These are phyloP conservation scores for Suillus tomentosus DNA, from an alignment of 768 basidiomycete genomes.

Conservation along the genomic window DNA sequence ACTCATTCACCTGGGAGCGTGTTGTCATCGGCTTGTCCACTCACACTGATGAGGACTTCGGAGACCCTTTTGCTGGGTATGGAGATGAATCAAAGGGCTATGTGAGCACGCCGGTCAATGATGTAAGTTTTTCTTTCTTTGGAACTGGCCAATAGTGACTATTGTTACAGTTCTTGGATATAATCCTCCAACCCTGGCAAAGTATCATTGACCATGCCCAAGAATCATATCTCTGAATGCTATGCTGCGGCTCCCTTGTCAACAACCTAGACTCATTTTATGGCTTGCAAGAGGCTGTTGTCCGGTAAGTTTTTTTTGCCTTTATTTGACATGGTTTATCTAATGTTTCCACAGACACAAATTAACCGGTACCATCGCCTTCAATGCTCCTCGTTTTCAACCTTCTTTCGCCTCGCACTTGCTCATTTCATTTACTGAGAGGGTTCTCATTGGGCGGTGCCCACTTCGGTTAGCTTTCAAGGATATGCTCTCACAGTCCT, in stretches of 20 bases:
- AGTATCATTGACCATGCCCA: background rate
- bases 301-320: background rate
- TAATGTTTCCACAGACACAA: background rate
- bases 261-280: background rate
- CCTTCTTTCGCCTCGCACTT: background rate
- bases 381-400: background rate
- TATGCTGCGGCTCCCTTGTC: background rate
- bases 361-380: background rate
- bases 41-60: background rate
- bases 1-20: background rate
- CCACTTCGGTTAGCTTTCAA: background rate
- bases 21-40: background rate
- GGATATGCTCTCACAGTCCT: background rate
- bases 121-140: background rate
- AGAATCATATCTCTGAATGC: background rate
- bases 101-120: background rate
- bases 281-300: background rate
- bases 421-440: background rate
- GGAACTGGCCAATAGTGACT: background rate
- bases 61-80: background rate
- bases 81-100: background rate
- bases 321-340: background rate
- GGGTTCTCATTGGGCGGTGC: background rate
- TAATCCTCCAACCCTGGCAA: background rate
- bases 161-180: background rate